Evolutionary conservation across 2,329 filamentous ascomycete genomes (phyloP).

Genomic region (Fusarium sp.): DNA sequence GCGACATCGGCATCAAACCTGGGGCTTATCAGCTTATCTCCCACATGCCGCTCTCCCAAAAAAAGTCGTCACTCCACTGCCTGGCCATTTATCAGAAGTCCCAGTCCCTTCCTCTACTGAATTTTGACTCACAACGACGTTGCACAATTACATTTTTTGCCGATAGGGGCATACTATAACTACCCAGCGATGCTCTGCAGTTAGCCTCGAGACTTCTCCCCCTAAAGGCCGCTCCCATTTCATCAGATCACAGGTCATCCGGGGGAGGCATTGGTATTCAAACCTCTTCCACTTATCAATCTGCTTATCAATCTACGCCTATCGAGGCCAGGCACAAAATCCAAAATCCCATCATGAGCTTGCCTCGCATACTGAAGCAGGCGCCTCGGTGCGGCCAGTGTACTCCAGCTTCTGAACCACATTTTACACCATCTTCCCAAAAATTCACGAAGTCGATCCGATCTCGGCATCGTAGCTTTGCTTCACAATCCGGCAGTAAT

Average conservation of each 20-base stretch:
- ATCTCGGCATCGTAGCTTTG: slow-evolving; percentile 29
- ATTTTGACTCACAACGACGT: slow-evolving; percentile 36
- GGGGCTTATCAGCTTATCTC: slow-evolving; percentile 49
- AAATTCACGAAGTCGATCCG: slow-evolving; percentile 15
- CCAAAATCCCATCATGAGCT: slow-evolving; percentile 54
- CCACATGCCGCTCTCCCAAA: slow-evolving; percentile 18
- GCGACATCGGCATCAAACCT: slow-evolving; percentile 43
- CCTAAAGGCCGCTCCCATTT: slow-evolving; percentile 38
- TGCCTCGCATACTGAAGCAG: slow-evolving; percentile 57
- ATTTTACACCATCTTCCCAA: slow-evolving; percentile 3
- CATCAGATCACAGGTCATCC: slow-evolving; percentile 34
- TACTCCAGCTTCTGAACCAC: slow-evolving; percentile 22
- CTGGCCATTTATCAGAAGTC: slow-evolving; percentile 32
- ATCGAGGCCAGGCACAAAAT: slow-evolving; percentile 14
- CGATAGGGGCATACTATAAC: neutral
- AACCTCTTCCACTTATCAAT: slow-evolving; percentile 24
- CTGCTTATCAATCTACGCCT: neutral
- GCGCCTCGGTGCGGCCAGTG: slow-evolving; percentile 49
- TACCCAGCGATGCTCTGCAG: slow-evolving; percentile 43
- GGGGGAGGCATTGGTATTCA: slow-evolving; percentile 35
- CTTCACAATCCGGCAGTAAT: slow-evolving; percentile 29
- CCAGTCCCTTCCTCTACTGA: slow-evolving; percentile 9
- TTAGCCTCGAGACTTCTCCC: slow-evolving; percentile 34
- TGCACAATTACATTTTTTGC: slow-evolving; percentile 3
- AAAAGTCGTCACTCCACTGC: slow-evolving; percentile 33